These are phyloP conservation scores for Melaleuca quinquenervia DNA, from an alignment of 345 rosid genomes.

Conservation along the genomic window DNA sequence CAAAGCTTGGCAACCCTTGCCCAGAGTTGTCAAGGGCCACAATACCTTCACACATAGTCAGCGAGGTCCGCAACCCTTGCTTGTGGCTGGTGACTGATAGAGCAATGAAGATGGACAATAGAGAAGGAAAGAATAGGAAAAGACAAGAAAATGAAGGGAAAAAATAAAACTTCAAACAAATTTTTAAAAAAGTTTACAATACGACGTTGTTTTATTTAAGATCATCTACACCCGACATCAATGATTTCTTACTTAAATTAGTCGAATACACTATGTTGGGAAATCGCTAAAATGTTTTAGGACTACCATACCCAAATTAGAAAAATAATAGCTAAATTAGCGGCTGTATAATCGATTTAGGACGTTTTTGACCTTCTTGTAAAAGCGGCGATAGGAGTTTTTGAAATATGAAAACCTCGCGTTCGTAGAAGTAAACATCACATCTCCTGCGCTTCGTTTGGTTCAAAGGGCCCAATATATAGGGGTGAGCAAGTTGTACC, in stretches of 20 bases:
- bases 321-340: fast-evolving
- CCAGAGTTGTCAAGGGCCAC: too few relatives aligned
- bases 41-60: too few relatives aligned
- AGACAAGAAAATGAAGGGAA: neutral
- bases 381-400: neutral
- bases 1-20: neutral
- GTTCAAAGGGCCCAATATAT: neutral
- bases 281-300: neutral
- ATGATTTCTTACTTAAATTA: neutral
- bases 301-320: fast-evolving
- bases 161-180: neutral
- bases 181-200: neutral
- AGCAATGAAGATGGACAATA: neutral
- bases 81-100: neutral
- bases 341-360: fast-evolving
- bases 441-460: neutral
- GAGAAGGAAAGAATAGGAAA: neutral
- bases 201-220: neutral
- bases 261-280: fast-evolving
- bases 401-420: neutral
- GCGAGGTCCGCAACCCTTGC: too few relatives aligned
- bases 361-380: neutral
- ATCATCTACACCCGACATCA: fast-evolving
- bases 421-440: neutral
- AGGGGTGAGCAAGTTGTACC: too few relatives aligned